Evolutionary conservation across 208 protist species (phyloP), one percentile per base, ranked within the genome.

Genomic region (Trypanosoma boissoni): DNA sequence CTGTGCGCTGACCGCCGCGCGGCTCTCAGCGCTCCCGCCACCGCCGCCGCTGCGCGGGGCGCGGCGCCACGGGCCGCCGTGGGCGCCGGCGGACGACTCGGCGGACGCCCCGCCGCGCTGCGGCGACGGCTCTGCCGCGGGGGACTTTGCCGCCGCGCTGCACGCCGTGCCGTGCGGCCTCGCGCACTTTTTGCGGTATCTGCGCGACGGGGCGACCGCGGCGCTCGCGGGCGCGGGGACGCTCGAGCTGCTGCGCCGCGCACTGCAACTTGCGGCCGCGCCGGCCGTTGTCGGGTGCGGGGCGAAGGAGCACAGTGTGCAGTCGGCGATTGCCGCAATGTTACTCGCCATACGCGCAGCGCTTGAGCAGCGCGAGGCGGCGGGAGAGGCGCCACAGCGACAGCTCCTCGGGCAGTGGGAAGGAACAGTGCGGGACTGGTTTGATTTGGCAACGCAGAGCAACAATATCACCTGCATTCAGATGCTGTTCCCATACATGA

Each of bases 401-500:
- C 7, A 20, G 20, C 18, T 68, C 1, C 32, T 53, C 7, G 32
- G 27, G 27, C 27, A 50, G 34, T 60, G 50, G 52, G 26, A 14
- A 3, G 36, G 10, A 24, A 9, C 31, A 36, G 43, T 60, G 42
- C 61, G 42, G 29, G 43, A 44, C 34, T 58, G 50, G 50, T 60
- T 68, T 60, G 61, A 68, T 53, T 54, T 60, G 34, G 34, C 61
- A 6, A 54, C 34, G 14, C 52, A 60, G 10, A 53, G 51, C 16
- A 23, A 31, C 2, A 68, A 68, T 41, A 21, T 43, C 8, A 26
- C 27, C 9, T 68, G 61, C 42, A 68, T 68, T 24, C 61, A 60
- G 26, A 20, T 61, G 6, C 45, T 68, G 0, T 59, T 61, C 23
- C 62, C 62, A 16, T 61, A 68, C 32, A 42, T 68, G 43, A 5